A percentile compares a stretch with the other conserved stretches of the same genome.
Evolutionary conservation across 169 alveolate genomes (phyloP).

Genomic region (Cryptosporidium muris): DNA sequence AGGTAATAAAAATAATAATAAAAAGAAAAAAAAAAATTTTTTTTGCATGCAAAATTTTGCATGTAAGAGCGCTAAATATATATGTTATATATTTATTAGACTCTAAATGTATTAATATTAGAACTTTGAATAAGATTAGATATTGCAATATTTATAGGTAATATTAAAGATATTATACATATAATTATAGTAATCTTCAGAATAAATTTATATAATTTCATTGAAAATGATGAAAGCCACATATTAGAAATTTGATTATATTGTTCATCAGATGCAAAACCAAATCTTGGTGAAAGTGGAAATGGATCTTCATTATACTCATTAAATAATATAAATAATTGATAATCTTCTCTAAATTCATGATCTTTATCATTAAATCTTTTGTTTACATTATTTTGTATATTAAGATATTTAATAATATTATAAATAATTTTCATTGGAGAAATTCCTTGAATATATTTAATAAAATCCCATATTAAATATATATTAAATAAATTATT

Average conservation of each 20-base stretch:
- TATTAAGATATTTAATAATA: too few species aligned
- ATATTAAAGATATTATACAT: conserved; percentile 12
- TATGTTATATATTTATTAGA: neutral
- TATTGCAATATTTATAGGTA: conserved; percentile 54
- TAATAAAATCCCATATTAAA: too few species aligned
- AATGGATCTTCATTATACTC: conserved; percentile 42
- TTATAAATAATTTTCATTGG: too few species aligned
- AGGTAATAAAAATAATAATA: neutral
- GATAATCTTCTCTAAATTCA: neutral
- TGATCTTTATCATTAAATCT: neutral
- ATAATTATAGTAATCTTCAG: conserved; percentile 18
- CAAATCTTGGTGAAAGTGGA: conserved; percentile 47
- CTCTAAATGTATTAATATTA: neutral
- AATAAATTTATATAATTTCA: conserved; percentile 12
- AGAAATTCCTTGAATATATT: too few species aligned
- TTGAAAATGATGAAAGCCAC: conserved; percentile 57
- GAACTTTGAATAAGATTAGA: neutral
- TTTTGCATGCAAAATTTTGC: neutral
- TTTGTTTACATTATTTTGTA: neutral
- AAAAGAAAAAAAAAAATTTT: neutral
- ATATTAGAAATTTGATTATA: conserved; percentile 34
- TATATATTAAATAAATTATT: too few species aligned
- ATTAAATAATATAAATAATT: too few species aligned
- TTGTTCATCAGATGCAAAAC: conserved; percentile 58
- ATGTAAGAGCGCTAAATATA: neutral